Conservation (phyloP, 352 stramenopile species). For the Pythium aquatile region DNA sequence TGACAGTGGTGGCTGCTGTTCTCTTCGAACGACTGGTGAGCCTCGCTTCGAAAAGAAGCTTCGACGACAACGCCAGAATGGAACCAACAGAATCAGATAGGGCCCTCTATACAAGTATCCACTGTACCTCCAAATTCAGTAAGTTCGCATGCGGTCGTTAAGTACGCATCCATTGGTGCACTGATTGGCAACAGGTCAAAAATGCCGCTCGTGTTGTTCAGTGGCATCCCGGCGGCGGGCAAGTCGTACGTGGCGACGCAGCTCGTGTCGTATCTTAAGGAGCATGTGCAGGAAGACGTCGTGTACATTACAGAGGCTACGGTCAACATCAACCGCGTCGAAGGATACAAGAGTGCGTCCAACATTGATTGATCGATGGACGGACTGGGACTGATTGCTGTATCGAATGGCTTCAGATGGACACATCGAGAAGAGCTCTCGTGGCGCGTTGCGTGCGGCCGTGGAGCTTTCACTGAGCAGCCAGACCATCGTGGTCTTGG, state of each 20-base stretch:
- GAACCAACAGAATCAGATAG: too few relatives aligned
- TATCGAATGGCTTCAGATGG: not conserved
- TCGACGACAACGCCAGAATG: too few relatives aligned
- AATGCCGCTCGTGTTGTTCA: constrained; percentile 80
- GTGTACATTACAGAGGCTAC: constrained; percentile 56
- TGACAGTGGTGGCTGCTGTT: too few relatives aligned
- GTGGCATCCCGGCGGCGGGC: constrained; percentile 62
- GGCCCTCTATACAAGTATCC: too few relatives aligned
- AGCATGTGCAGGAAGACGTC: constrained; percentile 42
- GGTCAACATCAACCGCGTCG: constrained; percentile 56
- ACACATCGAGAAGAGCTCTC: constrained; percentile 76
- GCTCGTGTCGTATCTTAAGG: constrained; percentile 44
- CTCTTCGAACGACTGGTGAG: too few relatives aligned
- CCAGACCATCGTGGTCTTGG: constrained; percentile 87
- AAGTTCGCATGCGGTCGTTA: not conserved
- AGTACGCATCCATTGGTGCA: constrained; percentile 16
- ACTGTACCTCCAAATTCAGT: too few relatives aligned
- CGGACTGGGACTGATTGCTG: not conserved
- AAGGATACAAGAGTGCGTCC: constrained; percentile 59
- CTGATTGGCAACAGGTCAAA: not conserved
- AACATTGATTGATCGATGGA: not conserved
- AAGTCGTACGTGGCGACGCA: constrained; percentile 60
- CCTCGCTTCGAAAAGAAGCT: too few relatives aligned
- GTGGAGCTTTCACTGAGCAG: constrained; percentile 61
- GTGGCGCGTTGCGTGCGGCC: constrained; percentile 60